Conservation (phyloP, 129 eudicot species). For the Oenanthe sinensis region DNA sequence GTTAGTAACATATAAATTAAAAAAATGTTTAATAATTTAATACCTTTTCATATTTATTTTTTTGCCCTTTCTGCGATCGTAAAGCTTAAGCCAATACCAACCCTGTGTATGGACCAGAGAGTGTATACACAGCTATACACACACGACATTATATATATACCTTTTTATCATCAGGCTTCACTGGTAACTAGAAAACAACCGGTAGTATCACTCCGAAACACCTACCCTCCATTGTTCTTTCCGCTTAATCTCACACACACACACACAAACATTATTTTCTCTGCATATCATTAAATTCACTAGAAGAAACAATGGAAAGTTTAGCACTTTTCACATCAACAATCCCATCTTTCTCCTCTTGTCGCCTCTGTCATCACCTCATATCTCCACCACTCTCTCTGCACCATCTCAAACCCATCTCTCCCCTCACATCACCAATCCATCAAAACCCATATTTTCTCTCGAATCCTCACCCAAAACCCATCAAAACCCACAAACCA, state of each 20-base stretch:
- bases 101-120: too few relatives aligned
- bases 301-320: background rate
- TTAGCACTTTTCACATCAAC: conserved; percentile 4
- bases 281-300: background rate
- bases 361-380: background rate
- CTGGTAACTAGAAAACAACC: background rate
- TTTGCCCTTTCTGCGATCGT: too few relatives aligned
- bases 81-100: too few relatives aligned
- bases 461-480: background rate
- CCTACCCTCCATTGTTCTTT: background rate
- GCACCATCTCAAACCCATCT: conserved; percentile 15
- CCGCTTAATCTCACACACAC: background rate
- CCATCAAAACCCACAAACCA: conserved; percentile 16
- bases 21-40: too few relatives aligned
- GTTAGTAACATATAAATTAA: too few relatives aligned
- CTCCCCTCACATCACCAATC: background rate
- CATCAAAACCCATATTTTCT: background rate
- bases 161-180: background rate
- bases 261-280: background rate
- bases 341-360: background rate
- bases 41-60: too few relatives aligned
- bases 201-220: background rate
- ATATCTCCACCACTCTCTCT: conserved; percentile 1
- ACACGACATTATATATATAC: too few relatives aligned
- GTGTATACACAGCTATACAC: too few relatives aligned